These are phyloP conservation scores for Sporothrix dimorphospora DNA, from an alignment of 2,329 filamentous ascomycete species.

Conservation along the genomic window DNA sequence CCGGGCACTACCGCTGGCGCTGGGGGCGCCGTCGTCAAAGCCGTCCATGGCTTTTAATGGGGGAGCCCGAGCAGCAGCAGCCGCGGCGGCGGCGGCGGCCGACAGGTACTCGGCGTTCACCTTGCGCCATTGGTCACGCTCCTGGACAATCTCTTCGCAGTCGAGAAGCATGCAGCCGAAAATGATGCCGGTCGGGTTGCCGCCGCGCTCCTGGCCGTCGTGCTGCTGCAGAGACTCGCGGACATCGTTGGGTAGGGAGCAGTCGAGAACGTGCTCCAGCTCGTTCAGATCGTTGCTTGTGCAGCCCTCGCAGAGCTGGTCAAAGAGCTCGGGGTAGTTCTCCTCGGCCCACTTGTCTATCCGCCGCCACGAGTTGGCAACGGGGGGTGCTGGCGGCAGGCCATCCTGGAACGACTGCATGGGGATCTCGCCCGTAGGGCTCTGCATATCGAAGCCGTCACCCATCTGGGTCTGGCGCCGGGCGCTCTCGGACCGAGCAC, in stretches of 20 bases:
- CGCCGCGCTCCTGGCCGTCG: slow-evolving; percentile 96
- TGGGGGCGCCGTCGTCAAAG: slow-evolving; percentile 65
- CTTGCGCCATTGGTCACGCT: slow-evolving; percentile 94
- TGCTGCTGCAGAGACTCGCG: slow-evolving; percentile 89
- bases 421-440: slow-evolving; percentile 77
- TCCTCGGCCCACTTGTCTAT: slow-evolving; percentile 95
- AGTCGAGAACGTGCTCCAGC: slow-evolving; percentile 92
- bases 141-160: slow-evolving; percentile 96
- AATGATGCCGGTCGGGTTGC: slow-evolving; percentile 85
- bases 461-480: slow-evolving; percentile 65
- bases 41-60: slow-evolving; percentile 45
- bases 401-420: slow-evolving; percentile 97
- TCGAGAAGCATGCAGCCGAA: slow-evolving; percentile 95
- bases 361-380: slow-evolving; percentile 87
- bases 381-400: slow-evolving; percentile 83
- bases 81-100: slow-evolving; percentile 61
- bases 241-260: slow-evolving; percentile 88
- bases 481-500: slow-evolving; percentile 78
- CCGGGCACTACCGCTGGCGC: slow-evolving; percentile 68
- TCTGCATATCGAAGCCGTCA: slow-evolving; percentile 71
- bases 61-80: slow-evolving; percentile 71
- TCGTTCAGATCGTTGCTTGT: slow-evolving; percentile 96
- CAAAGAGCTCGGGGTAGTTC: slow-evolving; percentile 90
- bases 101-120: slow-evolving; percentile 89
- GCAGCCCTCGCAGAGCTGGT: slow-evolving; percentile 89